A percentile compares a stretch with the other conserved stretches of the same genome.
phyloP scores from a whole-genome alignment of 2,329 filamentous ascomycete genomes.

The Penicillium palitans region DNA sequence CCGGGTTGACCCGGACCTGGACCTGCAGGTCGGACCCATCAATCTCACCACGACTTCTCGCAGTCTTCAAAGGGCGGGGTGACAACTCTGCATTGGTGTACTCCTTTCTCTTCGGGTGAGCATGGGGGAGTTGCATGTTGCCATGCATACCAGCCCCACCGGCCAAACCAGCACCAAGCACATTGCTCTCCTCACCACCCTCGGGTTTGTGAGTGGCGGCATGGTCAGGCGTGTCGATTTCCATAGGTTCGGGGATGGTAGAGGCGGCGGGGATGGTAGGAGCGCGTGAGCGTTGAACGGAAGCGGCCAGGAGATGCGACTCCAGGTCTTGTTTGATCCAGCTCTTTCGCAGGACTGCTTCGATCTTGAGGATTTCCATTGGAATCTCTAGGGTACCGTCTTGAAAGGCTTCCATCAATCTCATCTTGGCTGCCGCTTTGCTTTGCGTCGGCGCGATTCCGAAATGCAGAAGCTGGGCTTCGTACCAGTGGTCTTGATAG shows the following conservation, averaged over 20 bases:
- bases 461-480: conserved; percentile 64
- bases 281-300: background rate
- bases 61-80: background rate
- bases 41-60: background rate
- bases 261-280: background rate
- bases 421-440: conserved; percentile 60
- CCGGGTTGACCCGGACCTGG: background rate
- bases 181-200: background rate
- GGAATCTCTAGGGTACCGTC: conserved; percentile 53
- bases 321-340: conserved; percentile 52
- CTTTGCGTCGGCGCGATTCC: conserved; percentile 57
- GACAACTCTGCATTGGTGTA: background rate
- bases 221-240: background rate
- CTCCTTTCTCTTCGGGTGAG: background rate
- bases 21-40: background rate
- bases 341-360: conserved; percentile 58
- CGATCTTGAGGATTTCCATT: conserved; percentile 49
- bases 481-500: conserved; percentile 61
- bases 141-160: background rate
- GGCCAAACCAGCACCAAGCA: too few species aligned
- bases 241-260: background rate
- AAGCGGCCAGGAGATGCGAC: background rate
- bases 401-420: conserved; percentile 59
- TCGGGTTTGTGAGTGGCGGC: background rate
- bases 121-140: background rate